Conservation (phyloP, 176 grass and related monocot species). For the Triticum timopheevii region DNA sequence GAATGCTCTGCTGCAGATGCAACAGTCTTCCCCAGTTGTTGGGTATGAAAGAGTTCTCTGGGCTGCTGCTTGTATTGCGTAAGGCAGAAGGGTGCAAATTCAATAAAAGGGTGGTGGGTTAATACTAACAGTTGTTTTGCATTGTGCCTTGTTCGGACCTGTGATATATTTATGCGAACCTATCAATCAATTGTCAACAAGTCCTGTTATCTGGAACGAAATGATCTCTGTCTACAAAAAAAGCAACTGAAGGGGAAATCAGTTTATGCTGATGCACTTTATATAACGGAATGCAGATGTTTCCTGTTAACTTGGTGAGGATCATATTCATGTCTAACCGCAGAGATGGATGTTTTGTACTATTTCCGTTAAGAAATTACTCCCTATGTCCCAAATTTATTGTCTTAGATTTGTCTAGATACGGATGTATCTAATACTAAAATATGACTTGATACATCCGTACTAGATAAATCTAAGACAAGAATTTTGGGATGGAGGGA, state of each 20-base stretch:
- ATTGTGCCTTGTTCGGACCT: neutral
- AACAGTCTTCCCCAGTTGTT: neutral
- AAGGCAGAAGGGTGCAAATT: neutral
- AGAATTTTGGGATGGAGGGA: too few relatives aligned
- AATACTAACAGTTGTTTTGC: neutral
- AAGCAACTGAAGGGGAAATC: neutral
- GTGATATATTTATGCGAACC: neutral
- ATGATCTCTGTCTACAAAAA: neutral
- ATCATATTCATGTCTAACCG: too few relatives aligned
- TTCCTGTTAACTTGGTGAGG: neutral
- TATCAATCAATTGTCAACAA: too few relatives aligned
- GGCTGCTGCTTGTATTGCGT: neutral
- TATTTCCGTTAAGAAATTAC: too few relatives aligned
- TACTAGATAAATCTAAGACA: too few relatives aligned
- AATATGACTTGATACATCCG: too few relatives aligned
- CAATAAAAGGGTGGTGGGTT: conserved; percentile 27
- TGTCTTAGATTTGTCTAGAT: too few relatives aligned
- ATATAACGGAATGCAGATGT: neutral
- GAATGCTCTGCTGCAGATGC: neutral
- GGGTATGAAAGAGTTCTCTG: conserved; percentile 3
- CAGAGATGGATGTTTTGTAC: too few relatives aligned
- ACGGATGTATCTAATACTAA: too few relatives aligned
- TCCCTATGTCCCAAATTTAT: too few relatives aligned
- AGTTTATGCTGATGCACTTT: neutral
- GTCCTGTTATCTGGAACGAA: neutral